Conservation (phyloP, 23 red algal genomes). For the Gracilaria caudata region DNA sequence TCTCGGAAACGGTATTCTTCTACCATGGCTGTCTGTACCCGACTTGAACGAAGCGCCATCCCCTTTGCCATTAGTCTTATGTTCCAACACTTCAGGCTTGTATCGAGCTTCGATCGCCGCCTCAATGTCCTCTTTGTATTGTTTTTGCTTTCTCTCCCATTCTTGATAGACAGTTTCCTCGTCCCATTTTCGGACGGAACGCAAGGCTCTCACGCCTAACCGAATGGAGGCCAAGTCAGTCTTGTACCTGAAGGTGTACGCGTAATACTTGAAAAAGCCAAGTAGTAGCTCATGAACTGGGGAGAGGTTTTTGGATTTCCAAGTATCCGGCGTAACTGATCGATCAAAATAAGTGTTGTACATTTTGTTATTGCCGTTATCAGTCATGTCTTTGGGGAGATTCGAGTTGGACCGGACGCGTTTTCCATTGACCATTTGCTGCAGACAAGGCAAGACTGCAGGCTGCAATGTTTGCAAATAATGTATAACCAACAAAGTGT, state of each 20-base stretch:
- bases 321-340: constrained; percentile 60
- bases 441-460: constrained; percentile 92
- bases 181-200: constrained; percentile 56
- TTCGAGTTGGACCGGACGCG: constrained; percentile 34
- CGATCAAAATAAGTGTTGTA: constrained; percentile 94
- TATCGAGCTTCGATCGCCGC: constrained; percentile 14
- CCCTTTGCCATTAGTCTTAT: background rate
- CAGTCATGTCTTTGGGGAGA: constrained; percentile 63
- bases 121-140: constrained; percentile 26
- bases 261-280: constrained; percentile 92
- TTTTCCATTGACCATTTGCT: constrained; percentile 71
- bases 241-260: constrained; percentile 77
- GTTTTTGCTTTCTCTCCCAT: constrained; percentile 55
- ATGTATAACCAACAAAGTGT: constrained; percentile 87
- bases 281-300: constrained; percentile 77
- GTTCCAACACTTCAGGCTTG: background rate
- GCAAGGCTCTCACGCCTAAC: constrained; percentile 26
- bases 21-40: constrained; percentile 4
- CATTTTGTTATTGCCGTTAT: constrained; percentile 51
- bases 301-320: constrained; percentile 50
- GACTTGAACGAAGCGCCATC: background rate
- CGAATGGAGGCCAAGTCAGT: constrained; percentile 77
- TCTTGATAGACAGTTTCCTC: constrained; percentile 62
- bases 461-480: constrained; percentile 72
- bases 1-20: constrained; percentile 32